phyloP scores from a whole-genome alignment of 371 early-diverging fungal genomes.

The Mortierella polycephala region DNA sequence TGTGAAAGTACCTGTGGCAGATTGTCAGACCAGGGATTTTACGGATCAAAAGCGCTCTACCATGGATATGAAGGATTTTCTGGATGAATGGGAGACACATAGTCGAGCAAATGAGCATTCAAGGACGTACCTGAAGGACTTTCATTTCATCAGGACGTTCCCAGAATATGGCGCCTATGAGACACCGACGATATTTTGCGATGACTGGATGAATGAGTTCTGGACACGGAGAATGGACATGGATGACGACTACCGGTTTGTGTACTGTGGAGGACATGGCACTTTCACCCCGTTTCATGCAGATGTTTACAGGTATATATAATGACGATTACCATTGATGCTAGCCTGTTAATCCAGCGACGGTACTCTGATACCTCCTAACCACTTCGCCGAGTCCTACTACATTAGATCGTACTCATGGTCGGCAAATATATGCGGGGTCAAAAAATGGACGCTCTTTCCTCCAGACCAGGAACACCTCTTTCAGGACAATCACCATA shows the following conservation, averaged over 20 bases:
- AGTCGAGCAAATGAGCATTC: conserved; percentile 19
- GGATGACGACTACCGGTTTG: conserved; percentile 77
- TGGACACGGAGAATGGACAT: conserved; percentile 58
- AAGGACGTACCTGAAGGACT: conserved; percentile 75
- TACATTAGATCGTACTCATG: conserved; percentile 73
- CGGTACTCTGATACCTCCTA: no score
- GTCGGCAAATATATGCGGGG: conserved; percentile 82
- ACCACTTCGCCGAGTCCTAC: background rate
- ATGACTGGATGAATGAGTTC: conserved; percentile 83
- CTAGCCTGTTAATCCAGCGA: background rate
- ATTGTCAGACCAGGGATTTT: conserved; percentile 65
- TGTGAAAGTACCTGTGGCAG: conserved; percentile 66
- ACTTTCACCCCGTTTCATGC: conserved; percentile 84
- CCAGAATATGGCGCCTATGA: conserved; percentile 60
- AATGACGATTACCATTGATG: background rate
- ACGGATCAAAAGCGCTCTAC: conserved; percentile 68
- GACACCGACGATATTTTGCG: conserved; percentile 66
- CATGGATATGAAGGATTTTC: conserved; percentile 67
- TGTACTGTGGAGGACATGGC: conserved; percentile 76
- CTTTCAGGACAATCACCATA: conserved; percentile 59
- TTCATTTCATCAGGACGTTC: conserved; percentile 69
- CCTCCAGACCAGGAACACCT: conserved; percentile 70
- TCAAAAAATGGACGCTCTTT: conserved; percentile 77
- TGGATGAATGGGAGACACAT: conserved; percentile 58
- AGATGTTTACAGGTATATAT: conserved; percentile 72